A percentile compares a stretch with the other conserved stretches of the same genome.
Evolutionary conservation across 73 alveolate genomes (phyloP).

Genomic region (Loxodes magnus): DNA sequence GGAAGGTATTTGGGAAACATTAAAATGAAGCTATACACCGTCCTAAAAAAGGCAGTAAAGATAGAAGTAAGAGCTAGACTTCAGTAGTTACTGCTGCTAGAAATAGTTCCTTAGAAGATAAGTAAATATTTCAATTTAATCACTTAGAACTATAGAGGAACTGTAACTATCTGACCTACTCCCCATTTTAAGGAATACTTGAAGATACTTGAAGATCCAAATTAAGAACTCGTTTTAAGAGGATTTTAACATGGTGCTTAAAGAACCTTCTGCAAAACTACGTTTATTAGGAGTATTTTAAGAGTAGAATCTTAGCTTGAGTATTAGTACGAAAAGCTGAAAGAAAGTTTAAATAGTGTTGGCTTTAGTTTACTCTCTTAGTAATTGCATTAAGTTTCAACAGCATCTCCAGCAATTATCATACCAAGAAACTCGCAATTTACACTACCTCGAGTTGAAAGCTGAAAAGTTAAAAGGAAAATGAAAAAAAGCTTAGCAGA

Average conservation of each 20-base stretch:
- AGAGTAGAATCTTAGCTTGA: slow-evolving; percentile 52
- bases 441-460: no score
- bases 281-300: slow-evolving; percentile 26
- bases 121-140: slow-evolving; percentile 13
- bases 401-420: no score
- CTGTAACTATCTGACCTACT: slow-evolving; percentile 42
- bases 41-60: slow-evolving; percentile 17
- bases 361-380: no score
- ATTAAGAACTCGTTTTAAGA: slow-evolving; percentile 17
- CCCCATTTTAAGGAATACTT: slow-evolving; percentile 19
- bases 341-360: no score
- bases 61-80: slow-evolving; percentile 33
- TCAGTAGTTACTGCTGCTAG: slow-evolving; percentile 12
- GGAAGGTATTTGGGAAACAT: slow-evolving; percentile 25
- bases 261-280: slow-evolving; percentile 26
- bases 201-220: slow-evolving; percentile 35
- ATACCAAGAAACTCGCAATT: no score
- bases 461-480: no score
- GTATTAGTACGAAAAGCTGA: slow-evolving; percentile 29
- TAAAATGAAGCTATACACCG: slow-evolving; percentile 10
- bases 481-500: no score
- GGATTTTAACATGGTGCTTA: slow-evolving; percentile 21
- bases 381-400: no score
- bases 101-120: slow-evolving; percentile 14
- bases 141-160: slow-evolving; percentile 34